Percentiles rank a stretch among this genome's conserved stretches.
phyloP scores from a whole-genome alignment of 305 asterid genomes.

The Ilex paraguariensis region DNA sequence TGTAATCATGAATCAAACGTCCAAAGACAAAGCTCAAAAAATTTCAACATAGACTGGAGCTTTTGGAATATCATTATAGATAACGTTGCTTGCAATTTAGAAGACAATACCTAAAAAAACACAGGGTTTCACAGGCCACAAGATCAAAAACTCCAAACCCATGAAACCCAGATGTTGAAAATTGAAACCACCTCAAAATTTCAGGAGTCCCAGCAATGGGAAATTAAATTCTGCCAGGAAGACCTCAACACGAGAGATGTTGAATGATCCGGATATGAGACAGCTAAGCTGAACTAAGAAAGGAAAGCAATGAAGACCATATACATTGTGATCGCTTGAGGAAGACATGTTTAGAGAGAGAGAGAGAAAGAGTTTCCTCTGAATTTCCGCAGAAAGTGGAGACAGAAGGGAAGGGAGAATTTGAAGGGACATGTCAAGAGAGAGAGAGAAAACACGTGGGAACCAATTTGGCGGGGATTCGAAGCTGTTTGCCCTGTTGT shows the following conservation, averaged over 20 bases:
- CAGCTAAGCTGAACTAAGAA: conserved; percentile 7
- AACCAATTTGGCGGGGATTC: not conserved
- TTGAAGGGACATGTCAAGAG: conserved; percentile 6
- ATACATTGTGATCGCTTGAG: not conserved
- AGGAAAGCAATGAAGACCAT: not conserved
- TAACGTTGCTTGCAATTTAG: too few relatives aligned
- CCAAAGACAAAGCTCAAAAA: too few relatives aligned
- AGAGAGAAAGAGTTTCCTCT: not conserved
- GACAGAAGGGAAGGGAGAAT: conserved; percentile 22
- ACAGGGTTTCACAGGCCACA: too few relatives aligned
- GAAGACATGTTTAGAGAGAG: not conserved
- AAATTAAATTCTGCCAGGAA: not conserved
- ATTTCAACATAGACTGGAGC: too few relatives aligned
- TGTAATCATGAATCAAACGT: too few relatives aligned
- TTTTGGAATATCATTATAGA: too few relatives aligned
- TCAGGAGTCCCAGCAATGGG: not conserved
- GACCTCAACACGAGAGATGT: not conserved
- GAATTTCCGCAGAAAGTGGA: conserved; percentile 25
- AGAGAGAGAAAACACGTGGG: not conserved
- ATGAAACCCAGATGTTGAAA: too few relatives aligned
- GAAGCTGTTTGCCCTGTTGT: not conserved
- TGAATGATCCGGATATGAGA: conserved; percentile 3
- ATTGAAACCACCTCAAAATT: too few relatives aligned
- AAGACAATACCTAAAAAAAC: too few relatives aligned
- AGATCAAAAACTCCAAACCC: too few relatives aligned